Evolutionary conservation across 352 stramenopile species (phyloP).

Genomic region (Elongisporangium senticosum): DNA sequence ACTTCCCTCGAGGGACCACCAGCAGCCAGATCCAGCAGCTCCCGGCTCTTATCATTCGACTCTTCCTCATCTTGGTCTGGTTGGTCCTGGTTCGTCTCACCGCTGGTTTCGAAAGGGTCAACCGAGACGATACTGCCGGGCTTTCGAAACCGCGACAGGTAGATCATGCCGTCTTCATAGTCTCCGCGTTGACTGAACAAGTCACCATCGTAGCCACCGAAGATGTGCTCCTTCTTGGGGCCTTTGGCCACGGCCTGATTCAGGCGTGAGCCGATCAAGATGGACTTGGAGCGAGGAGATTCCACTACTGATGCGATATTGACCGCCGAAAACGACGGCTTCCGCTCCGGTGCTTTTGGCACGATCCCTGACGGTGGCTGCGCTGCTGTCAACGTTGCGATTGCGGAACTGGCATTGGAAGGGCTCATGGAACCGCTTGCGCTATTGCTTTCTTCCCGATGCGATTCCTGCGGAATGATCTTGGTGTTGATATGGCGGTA

Average conservation of each 20-base stretch:
- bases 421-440: not conserved
- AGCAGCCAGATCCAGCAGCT: conserved; percentile 6
- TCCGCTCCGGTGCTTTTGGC: conserved; percentile 29
- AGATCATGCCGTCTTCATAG: conserved; percentile 87
- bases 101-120: conserved; percentile 11
- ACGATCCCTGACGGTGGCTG: conserved; percentile 9
- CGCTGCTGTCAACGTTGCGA: not conserved
- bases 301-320: conserved; percentile 15
- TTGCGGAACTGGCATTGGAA: conserved; percentile 3
- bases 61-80: conserved; percentile 36
- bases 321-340: conserved; percentile 17
- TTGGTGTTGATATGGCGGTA: conserved; percentile 87
- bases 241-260: conserved; percentile 16
- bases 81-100: conserved; percentile 34
- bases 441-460: conserved; percentile 33
- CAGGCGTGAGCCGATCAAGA: conserved; percentile 24
- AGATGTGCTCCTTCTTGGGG: conserved; percentile 41
- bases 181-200: conserved; percentile 80
- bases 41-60: conserved; percentile 43
- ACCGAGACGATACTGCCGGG: conserved; percentile 24
- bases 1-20: conserved; percentile 44
- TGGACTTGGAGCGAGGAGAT: conserved; percentile 50
- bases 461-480: conserved; percentile 59
- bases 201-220: conserved; percentile 65
- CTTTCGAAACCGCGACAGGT: conserved; percentile 76